Evolutionary conservation across 2,329 filamentous ascomycete genomes (phyloP), one percentile per base, ranked within the genome.

Genomic region (Aspergillus ruber): DNA sequence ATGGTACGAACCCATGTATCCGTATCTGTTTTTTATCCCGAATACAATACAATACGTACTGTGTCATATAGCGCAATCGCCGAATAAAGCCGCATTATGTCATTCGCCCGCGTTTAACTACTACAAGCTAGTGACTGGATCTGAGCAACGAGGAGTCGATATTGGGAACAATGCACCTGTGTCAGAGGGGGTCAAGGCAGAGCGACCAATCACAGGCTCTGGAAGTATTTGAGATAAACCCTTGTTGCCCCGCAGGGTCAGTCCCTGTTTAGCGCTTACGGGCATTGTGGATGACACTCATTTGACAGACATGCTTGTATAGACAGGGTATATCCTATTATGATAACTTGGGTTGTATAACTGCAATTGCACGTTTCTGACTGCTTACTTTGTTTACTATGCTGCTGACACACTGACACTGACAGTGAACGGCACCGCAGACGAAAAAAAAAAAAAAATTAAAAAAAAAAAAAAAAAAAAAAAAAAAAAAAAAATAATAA

Each of bases 151-250:
- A 35, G n/a, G 13, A n/a, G 33, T 35, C n/a, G 33, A 9, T 7
- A 17, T n/a, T 15, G 13, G 13, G 55, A 58, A 57, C 50, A 55
- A 55, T 57, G 42, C 46, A 57, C 53, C 54, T 54, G 51, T 56
- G 53, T 61, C 32, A 15, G 32, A 35, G 32, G 9, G 13, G 12
- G 15, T 10, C 36, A 18, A 17, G 9, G 10, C 36, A 36, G 17
- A 36, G 33, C 4, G 15, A 51, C 57, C 60, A 63, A 64, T 63
- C 56, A 66, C 43, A 48, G 43, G 43, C 40, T 50, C 51, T 45
- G 56, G 20, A 60, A 57, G 57, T 63, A 64, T 66, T 66, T 66
- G 63, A 64, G 58, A 65, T 65, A 51, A 38, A 62, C 58, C 60
- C 62, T 57, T 56, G 62, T 60, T 43, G 43, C 15, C 44, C 47